Evolutionary conservation across 768 basidiomycete genomes (phyloP).

Genomic region (Suillus variegatus): DNA sequence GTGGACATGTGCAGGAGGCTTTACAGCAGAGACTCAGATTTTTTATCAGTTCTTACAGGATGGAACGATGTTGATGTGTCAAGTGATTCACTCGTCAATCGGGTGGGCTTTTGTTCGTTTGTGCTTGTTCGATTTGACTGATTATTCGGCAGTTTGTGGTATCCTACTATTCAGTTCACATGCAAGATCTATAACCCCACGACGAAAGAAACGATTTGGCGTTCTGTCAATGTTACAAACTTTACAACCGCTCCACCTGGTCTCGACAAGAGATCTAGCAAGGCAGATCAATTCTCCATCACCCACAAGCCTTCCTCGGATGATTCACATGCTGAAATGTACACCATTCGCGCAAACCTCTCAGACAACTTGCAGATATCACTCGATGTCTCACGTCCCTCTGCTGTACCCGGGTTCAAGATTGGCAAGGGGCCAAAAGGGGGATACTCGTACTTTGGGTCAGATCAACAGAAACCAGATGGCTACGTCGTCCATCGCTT

Average conservation of each 20-base stretch:
- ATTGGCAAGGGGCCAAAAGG: constrained; percentile 85
- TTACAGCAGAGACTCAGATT: constrained; percentile 86
- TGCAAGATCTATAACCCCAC: constrained; percentile 85
- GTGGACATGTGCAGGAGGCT: constrained; percentile 83
- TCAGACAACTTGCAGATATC: constrained; percentile 79
- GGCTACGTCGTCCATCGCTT: constrained; percentile 90
- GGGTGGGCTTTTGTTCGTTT: constrained; percentile 59
- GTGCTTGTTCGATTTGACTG: constrained; percentile 10
- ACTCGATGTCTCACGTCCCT: constrained; percentile 69
- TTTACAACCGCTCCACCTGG: constrained; percentile 75
- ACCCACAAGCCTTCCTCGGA: constrained; percentile 57
- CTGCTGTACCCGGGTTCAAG: constrained; percentile 84
- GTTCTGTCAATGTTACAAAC: constrained; percentile 81
- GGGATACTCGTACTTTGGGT: constrained; percentile 87
- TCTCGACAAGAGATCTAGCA: constrained; percentile 84
- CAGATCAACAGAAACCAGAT: constrained; percentile 65
- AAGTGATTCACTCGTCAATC: constrained; percentile 85
- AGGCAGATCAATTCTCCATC: constrained; percentile 83
- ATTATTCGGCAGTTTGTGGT: constrained; percentile 69
- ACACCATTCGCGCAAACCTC: constrained; percentile 78
- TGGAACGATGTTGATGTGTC: constrained; percentile 77
- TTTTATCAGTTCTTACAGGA: constrained; percentile 85
- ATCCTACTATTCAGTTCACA: constrained; percentile 91
- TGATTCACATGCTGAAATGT: constrained; percentile 70
- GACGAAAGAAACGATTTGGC: constrained; percentile 77